These are phyloP conservation scores for Aspergillus ellipticus DNA, from an alignment of 495 filamentous ascomycete genomes.

Conservation along the genomic window DNA sequence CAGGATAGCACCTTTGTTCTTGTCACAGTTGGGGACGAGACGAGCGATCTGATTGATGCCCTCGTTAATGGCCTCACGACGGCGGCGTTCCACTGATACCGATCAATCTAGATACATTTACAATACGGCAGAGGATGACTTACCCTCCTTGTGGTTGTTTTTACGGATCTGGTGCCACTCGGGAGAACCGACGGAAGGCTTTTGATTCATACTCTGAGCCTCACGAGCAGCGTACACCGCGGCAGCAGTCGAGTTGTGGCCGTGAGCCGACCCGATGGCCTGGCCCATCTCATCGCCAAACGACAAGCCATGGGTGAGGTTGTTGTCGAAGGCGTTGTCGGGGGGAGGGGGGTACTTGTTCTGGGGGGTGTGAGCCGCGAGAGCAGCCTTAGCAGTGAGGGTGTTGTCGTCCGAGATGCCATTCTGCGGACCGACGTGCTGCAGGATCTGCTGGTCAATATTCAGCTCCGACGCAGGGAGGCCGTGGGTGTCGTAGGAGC, in stretches of 20 bases:
- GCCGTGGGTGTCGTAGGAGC: conserved; percentile 38
- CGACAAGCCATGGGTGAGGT: conserved; percentile 36
- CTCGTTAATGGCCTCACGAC: conserved; percentile 97
- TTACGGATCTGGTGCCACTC: conserved; percentile 98
- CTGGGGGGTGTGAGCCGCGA: conserved; percentile 43
- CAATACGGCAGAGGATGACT: conserved; percentile 16
- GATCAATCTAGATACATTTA: too few species aligned
- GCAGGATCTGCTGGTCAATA: conserved; percentile 49
- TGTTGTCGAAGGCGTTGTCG: conserved; percentile 40
- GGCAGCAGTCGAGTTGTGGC: conserved; percentile 45
- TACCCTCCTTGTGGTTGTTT: conserved; percentile 99
- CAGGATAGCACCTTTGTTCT: conserved; percentile 97
- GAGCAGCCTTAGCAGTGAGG: conserved; percentile 45
- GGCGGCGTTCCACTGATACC: conserved; percentile 84
- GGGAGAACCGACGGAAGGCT: conserved; percentile 89
- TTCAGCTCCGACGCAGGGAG: conserved; percentile 39
- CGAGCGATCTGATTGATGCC: conserved; percentile 98
- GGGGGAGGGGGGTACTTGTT: conserved; percentile 45
- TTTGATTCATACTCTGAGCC: conserved; percentile 50
- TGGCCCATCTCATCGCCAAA: conserved; percentile 47
- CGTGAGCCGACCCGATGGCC: conserved; percentile 34
- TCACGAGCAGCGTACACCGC: conserved; percentile 47
- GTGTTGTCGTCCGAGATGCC: conserved; percentile 46
- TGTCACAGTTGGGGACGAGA: conserved; percentile 96
- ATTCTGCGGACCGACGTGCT: conserved; percentile 46